Conservation (phyloP, 176 grass and related monocot genomes). For the Aegilops umbellulata region DNA sequence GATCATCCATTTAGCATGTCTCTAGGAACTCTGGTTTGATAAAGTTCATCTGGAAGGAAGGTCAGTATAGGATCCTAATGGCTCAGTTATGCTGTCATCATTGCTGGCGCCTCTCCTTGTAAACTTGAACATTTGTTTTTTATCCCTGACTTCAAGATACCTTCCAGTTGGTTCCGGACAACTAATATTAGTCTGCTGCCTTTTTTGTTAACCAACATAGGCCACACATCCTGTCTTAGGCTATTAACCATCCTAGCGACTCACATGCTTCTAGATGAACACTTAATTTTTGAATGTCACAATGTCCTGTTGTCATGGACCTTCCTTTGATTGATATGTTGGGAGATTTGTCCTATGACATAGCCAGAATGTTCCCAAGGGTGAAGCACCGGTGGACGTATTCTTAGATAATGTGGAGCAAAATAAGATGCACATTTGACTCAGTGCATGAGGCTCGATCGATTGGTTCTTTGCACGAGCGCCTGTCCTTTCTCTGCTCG, state of each 20-base stretch:
- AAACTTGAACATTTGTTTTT: constrained; percentile 11
- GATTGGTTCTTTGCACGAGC: background rate
- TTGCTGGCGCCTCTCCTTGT: background rate
- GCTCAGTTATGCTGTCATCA: background rate
- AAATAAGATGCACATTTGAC: background rate
- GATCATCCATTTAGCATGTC: background rate
- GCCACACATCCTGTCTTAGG: background rate
- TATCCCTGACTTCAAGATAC: background rate
- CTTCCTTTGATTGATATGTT: constrained; percentile 19
- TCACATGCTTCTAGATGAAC: constrained; percentile 2
- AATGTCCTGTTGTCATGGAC: background rate
- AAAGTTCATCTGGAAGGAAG: background rate
- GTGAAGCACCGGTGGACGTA: background rate
- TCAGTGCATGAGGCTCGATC: background rate
- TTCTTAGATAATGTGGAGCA: background rate
- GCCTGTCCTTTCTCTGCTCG: background rate
- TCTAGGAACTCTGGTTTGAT: background rate
- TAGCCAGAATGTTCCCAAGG: background rate
- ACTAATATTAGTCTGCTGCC: background rate
- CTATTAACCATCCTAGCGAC: background rate
- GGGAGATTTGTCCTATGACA: background rate
- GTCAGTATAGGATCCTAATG: background rate
- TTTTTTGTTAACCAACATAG: constrained; percentile 9
- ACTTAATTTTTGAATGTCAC: constrained; percentile 11
- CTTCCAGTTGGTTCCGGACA: background rate